These are phyloP conservation scores for Xylaria sp. DNA, from an alignment of 2,329 filamentous ascomycete genomes.

Conservation along the genomic window DNA sequence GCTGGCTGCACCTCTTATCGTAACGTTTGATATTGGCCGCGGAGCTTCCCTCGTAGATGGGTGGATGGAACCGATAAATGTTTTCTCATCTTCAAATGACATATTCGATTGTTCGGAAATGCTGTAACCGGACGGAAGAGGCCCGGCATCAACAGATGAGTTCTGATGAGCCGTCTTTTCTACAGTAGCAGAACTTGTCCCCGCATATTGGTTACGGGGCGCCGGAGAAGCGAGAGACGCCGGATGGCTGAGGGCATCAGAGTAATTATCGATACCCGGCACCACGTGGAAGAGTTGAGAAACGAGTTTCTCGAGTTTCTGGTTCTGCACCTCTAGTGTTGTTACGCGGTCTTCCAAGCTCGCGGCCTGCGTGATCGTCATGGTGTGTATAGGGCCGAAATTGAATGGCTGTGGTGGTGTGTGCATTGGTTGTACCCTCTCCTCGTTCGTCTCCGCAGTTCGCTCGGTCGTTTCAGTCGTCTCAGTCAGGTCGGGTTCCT, in stretches of 20 bases:
- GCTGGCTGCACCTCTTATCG: slow-evolving; percentile 60
- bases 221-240: slow-evolving; percentile 44
- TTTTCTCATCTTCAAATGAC: slow-evolving; percentile 60
- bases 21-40: slow-evolving; percentile 59
- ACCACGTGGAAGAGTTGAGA: slow-evolving; percentile 61
- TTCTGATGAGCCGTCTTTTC: slow-evolving; percentile 49
- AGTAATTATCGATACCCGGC: slow-evolving; percentile 54
- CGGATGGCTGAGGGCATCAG: slow-evolving; percentile 45
- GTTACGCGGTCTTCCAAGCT: slow-evolving; percentile 65
- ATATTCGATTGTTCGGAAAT: slow-evolving; percentile 56
- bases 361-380: slow-evolving; percentile 68
- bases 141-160: slow-evolving; percentile 41
- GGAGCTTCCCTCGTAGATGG: slow-evolving; percentile 42
- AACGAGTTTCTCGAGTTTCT: slow-evolving; percentile 64
- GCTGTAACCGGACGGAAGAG: slow-evolving; percentile 49
- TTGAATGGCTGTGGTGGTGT: slow-evolving; percentile 64
- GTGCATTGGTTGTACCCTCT: slow-evolving; percentile 49
- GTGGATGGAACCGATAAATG: slow-evolving; percentile 57
- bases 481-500: slow-evolving; percentile 42
- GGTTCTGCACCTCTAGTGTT: slow-evolving; percentile 62
- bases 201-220: slow-evolving; percentile 44
- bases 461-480: slow-evolving; percentile 38
- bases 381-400: slow-evolving; percentile 62
- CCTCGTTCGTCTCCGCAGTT: slow-evolving; percentile 48
- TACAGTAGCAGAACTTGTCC: slow-evolving; percentile 44